Conservation (phyloP, 108 stramenopile genomes). For the Mayamaea pseudoterrestris region DNA sequence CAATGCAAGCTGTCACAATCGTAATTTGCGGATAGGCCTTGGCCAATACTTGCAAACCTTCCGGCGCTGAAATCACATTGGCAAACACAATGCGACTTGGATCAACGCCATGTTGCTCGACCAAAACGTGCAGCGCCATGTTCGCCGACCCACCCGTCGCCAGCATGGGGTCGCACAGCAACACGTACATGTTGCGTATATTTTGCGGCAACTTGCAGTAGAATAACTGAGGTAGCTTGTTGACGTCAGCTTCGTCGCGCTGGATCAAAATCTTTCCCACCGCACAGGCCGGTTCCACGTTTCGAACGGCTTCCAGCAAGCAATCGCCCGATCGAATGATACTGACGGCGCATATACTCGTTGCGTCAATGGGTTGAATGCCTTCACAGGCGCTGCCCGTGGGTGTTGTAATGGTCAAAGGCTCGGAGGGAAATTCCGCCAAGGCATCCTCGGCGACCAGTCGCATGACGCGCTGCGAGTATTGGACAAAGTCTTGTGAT, state of each 20-base stretch:
- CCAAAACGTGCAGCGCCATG: conserved; percentile 68
- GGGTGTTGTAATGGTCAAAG: conserved; percentile 40
- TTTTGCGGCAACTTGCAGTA: conserved; percentile 88
- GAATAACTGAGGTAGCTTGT: conserved; percentile 75
- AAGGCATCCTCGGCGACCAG: conserved; percentile 85
- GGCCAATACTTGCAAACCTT: conserved; percentile 60
- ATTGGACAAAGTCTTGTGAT: conserved; percentile 45
- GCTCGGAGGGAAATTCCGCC: conserved; percentile 47
- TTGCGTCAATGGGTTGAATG: conserved; percentile 9
- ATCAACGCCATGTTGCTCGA: conserved; percentile 37
- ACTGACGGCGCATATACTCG: conserved; percentile 68
- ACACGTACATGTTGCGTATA: conserved; percentile 56
- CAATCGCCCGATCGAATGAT: conserved; percentile 92
- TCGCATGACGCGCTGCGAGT: conserved; percentile 59
- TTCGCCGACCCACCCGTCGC: conserved; percentile 92
- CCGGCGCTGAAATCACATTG: conserved; percentile 93
- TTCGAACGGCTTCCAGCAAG: conserved; percentile 76
- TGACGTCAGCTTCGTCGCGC: conserved; percentile 76
- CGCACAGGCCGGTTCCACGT: conserved; percentile 49
- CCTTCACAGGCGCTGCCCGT: conserved; percentile 57
- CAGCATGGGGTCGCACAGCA: conserved; percentile 98
- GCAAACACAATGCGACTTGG: conserved; percentile 77
- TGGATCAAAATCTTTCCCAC: conserved; percentile 97
- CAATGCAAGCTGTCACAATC: conserved; percentile 87
- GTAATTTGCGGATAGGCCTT: conserved; percentile 25